phyloP scores from a whole-genome alignment of 1,284 basidiomycete species.

The Tremellales sp. region DNA sequence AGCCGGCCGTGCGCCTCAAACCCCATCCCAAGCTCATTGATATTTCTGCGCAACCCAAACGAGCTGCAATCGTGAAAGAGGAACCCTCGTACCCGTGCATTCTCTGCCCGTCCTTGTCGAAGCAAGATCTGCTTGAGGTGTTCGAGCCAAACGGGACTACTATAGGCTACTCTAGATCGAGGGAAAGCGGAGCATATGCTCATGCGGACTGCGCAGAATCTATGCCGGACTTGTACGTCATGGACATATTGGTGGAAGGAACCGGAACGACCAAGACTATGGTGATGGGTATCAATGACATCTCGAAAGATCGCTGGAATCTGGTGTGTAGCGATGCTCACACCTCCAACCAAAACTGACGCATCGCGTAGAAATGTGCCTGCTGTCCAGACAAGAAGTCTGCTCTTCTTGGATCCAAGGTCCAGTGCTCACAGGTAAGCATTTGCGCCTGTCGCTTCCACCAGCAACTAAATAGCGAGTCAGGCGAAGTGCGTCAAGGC shows the following conservation, averaged over 20 bases:
- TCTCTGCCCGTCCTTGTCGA: slow-evolving; percentile 64
- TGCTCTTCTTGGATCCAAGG: slow-evolving; percentile 78
- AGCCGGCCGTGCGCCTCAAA: too few relatives aligned
- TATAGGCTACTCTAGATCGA: slow-evolving; percentile 19
- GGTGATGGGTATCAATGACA: slow-evolving; percentile 75
- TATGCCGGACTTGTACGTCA: slow-evolving; percentile 81
- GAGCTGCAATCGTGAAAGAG: slow-evolving; percentile 18
- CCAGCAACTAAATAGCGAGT: background rate
- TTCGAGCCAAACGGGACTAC: slow-evolving; percentile 23
- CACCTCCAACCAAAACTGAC: slow-evolving; percentile 5
- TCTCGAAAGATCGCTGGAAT: slow-evolving; percentile 85
- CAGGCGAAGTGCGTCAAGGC: slow-evolving; percentile 80
- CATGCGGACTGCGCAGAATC: slow-evolving; percentile 62
- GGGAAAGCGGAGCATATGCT: slow-evolving; percentile 53
- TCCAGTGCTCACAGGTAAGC: slow-evolving; percentile 79
- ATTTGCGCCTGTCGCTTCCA: background rate
- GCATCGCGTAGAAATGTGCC: slow-evolving; percentile 70
- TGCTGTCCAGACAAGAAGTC: slow-evolving; percentile 65
- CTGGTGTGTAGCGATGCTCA: slow-evolving; percentile 57
- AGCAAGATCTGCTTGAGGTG: slow-evolving; percentile 62
- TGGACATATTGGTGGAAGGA: slow-evolving; percentile 54
- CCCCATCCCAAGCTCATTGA: slow-evolving; percentile 13
- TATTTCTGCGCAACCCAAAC: slow-evolving; percentile 4
- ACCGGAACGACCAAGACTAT: slow-evolving; percentile 28
- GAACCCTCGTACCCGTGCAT: slow-evolving; percentile 59